Percentiles rank a stretch among this genome's conserved stretches.
These are phyloP conservation scores for Erysimum cheiranthoides DNA, from an alignment of 345 rosid species.

Conservation along the genomic window DNA sequence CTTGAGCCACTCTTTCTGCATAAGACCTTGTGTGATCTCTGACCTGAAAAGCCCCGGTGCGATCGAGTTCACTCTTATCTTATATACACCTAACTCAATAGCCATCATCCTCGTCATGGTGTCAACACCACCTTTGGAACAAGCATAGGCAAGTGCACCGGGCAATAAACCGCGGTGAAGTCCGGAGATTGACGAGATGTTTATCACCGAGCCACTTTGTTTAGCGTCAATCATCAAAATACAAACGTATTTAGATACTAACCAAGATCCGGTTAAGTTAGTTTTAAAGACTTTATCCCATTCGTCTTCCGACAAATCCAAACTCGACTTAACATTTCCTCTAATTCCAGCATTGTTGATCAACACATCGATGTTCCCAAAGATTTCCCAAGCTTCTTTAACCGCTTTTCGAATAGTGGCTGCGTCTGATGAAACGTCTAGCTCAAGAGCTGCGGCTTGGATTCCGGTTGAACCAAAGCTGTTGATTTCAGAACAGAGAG, in stretches of 20 bases:
- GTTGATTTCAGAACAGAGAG: conserved; percentile 54
- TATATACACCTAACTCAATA: background rate
- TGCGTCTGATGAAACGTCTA: conserved; percentile 55
- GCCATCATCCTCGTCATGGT: background rate
- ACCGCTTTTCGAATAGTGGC: conserved; percentile 49
- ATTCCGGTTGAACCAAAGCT: conserved; percentile 1
- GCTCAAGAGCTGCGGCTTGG: conserved; percentile 43
- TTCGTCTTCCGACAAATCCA: conserved; percentile 63
- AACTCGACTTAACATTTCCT: conserved; percentile 52
- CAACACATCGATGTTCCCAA: conserved; percentile 66
- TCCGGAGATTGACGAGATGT: conserved; percentile 65
- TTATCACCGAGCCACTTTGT: conserved; percentile 57
- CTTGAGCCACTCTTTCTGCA: conserved; percentile 62
- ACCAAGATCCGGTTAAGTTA: conserved; percentile 66
- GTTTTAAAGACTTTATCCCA: conserved; percentile 58
- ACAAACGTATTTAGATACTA: conserved; percentile 62
- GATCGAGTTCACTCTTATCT: background rate
- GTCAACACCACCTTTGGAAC: background rate
- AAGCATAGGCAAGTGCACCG: background rate
- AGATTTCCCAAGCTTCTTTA: conserved; percentile 60
- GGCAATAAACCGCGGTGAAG: background rate
- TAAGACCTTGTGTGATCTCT: conserved; percentile 64
- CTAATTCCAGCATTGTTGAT: conserved; percentile 55
- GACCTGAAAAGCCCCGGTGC: conserved; percentile 37
- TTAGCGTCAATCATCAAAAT: conserved; percentile 55